Evolutionary conservation across 1,284 basidiomycete species (phyloP).

Genomic region (Puccinia coronata): DNA sequence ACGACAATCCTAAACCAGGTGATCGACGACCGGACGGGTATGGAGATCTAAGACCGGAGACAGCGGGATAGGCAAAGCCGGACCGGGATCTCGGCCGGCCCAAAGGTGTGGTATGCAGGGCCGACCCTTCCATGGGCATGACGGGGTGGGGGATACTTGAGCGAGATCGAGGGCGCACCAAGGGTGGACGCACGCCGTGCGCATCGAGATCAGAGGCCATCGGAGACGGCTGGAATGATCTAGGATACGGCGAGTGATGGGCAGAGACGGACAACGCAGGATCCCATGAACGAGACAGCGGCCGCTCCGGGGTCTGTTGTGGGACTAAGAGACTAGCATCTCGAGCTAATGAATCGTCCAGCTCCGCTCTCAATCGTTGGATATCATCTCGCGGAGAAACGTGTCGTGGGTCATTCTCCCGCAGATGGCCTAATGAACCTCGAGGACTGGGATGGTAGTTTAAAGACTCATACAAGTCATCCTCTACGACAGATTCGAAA

Average conservation of each 20-base stretch:
- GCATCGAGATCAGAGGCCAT: not conserved
- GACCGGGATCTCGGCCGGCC: not conserved
- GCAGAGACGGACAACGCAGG: not conserved
- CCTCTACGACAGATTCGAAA: not conserved
- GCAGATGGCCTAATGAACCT: not conserved
- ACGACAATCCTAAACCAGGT: not conserved
- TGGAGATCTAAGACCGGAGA: constrained; percentile 5
- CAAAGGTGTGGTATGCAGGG: not conserved
- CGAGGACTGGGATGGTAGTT: not conserved
- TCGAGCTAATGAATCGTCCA: not conserved
- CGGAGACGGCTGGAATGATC: not conserved
- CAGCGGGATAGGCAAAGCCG: not conserved
- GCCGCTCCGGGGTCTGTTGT: not conserved
- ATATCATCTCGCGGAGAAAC: constrained; percentile 14
- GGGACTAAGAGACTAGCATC: not conserved
- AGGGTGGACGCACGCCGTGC: not conserved
- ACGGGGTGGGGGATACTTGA: not conserved
- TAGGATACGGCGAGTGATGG: constrained; percentile 5
- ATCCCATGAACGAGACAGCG: constrained; percentile 1
- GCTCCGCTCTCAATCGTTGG: constrained; percentile 1
- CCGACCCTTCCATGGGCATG: not conserved
- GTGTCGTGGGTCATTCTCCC: not conserved
- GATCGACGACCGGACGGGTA: constrained; percentile 13
- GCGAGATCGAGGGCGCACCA: not conserved
- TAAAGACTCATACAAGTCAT: not conserved